Base-by-base conservation (phyloP, 768 basidiomycete species). In the Russula emetica region DNA sequence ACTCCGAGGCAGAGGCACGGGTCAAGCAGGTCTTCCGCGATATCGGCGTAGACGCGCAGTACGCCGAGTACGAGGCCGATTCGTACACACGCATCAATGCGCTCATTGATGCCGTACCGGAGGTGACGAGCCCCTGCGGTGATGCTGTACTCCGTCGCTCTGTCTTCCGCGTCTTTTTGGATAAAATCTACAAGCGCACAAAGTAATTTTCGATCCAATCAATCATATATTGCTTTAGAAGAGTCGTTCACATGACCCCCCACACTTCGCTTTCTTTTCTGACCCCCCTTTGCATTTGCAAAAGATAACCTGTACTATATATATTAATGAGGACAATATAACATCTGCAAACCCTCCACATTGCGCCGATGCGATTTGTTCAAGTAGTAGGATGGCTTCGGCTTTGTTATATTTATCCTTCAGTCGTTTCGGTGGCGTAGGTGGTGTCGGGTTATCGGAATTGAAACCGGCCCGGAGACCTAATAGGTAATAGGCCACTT, bases 101-200 rank as follows among this genome's bases (percentile, higher is more conserved):
- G 45, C 73, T 91, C 73, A 97, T 98, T 68, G 85, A 82, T 28
- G 75, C 72, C 10, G 87, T 97, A 30, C 87, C 88, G 0, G 92
- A 92, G 77, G 74, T 72, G 16, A 58, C 9, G 71, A 72, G 51
- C 66, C 70, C 69, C 32, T 60, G 69, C 9, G 72, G 69, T 13
- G 77, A 74, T 14, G 75, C 77, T 64, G 75, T 74, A 36, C 71
- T 85, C 61, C 82, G 83, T 71, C 73, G 79, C 58, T 85, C 85
- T 66, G 88, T 97, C 62, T 96, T 98, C 76, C 81, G 80, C 65
- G 85, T 82, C 70, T 98, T 97, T 79, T 76, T 98, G 73, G 81
- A 82, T 64, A 98, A 98, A 81, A 95, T 98, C 40, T 83, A 83
- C 74, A 82, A 82, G 75, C 71, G 83, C 63, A 75, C 76, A 69